Evolutionary conservation across 108 stramenopile species (phyloP).

Genomic region (Bacterosira constricta): DNA sequence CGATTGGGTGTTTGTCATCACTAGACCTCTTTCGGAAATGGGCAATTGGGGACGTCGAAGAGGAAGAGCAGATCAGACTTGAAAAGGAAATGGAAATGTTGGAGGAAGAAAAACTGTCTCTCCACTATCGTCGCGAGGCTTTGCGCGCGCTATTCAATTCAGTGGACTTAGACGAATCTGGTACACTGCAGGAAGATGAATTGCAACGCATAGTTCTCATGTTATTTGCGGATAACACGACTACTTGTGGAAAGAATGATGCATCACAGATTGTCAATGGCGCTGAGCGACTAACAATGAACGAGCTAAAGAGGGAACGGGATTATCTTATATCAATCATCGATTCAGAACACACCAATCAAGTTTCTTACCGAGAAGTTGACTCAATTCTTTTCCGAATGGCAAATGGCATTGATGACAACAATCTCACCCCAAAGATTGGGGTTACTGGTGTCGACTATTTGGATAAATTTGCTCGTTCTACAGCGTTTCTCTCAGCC

Average conservation of each 20-base stretch:
- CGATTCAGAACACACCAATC: conserved; percentile 8
- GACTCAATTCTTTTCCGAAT: conserved; percentile 21
- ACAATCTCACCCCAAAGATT: conserved; percentile 26
- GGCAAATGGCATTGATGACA: conserved; percentile 39
- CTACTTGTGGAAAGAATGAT: background rate
- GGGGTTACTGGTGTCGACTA: conserved; percentile 7
- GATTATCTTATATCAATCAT: conserved; percentile 13
- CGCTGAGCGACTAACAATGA: conserved; percentile 18
- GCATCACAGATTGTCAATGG: conserved; percentile 2
- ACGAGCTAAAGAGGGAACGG: conserved; percentile 33
- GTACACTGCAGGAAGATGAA: conserved; percentile 21
- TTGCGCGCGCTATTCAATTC: conserved; percentile 16
- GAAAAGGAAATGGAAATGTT: conserved; percentile 10
- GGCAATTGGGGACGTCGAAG: conserved; percentile 4
- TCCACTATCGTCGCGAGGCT: conserved; percentile 24
- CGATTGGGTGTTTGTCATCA: background rate
- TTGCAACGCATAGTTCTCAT: conserved; percentile 8
- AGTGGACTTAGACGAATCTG: conserved; percentile 26
- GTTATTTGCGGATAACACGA: conserved; percentile 9
- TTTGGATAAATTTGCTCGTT: conserved; percentile 2
- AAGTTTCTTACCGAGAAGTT: conserved; percentile 27
- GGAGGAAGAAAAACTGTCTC: background rate
- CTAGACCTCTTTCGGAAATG: conserved; percentile 6
- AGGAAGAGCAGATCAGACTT: background rate
- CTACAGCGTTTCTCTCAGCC: conserved; percentile 26